Conservation (phyloP, 371 early-diverging fungal genomes). For the Fennellomyces sp. region DNA sequence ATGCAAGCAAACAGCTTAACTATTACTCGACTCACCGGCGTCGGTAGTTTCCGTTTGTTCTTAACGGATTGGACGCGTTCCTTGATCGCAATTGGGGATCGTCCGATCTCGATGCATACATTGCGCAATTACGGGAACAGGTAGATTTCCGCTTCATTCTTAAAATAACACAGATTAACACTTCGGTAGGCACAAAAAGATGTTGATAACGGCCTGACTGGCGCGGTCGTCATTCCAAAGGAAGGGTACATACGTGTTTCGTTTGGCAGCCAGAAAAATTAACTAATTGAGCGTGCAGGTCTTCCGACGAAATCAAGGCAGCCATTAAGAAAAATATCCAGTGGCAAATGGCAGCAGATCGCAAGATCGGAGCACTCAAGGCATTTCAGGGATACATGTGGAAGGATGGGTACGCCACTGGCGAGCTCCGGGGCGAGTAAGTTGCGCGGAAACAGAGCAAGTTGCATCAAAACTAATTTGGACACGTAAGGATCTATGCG, state of each 20-base stretch:
- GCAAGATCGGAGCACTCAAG: constrained; percentile 89
- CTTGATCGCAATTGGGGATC: constrained; percentile 70
- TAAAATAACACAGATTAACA: no score
- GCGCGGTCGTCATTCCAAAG: constrained; percentile 49
- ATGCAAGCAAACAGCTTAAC: background rate
- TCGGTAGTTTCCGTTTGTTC: constrained; percentile 80
- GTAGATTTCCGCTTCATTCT: no score
- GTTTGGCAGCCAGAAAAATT: background rate
- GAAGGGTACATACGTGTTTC: constrained; percentile 24
- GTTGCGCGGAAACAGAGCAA: constrained; percentile 23
- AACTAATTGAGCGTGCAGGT: constrained; percentile 18
- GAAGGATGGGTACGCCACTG: constrained; percentile 81
- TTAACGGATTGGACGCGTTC: constrained; percentile 61
- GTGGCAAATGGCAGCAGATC: constrained; percentile 86
- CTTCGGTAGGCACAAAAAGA: constrained; percentile 64
- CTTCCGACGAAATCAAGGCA: constrained; percentile 54
- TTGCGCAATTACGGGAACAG: constrained; percentile 75
- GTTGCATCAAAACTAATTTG: background rate
- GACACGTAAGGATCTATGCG: constrained; percentile 70
- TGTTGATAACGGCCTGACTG: constrained; percentile 44
- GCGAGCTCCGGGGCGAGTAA: constrained; percentile 78
- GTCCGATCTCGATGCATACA: constrained; percentile 56
- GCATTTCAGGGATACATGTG: constrained; percentile 95
- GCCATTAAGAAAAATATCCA: constrained; percentile 70
- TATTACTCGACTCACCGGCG: background rate